phyloP scores from a whole-genome alignment of 192 early-diverging fungal genomes.

The Jimgerdemannia lactiflua region DNA sequence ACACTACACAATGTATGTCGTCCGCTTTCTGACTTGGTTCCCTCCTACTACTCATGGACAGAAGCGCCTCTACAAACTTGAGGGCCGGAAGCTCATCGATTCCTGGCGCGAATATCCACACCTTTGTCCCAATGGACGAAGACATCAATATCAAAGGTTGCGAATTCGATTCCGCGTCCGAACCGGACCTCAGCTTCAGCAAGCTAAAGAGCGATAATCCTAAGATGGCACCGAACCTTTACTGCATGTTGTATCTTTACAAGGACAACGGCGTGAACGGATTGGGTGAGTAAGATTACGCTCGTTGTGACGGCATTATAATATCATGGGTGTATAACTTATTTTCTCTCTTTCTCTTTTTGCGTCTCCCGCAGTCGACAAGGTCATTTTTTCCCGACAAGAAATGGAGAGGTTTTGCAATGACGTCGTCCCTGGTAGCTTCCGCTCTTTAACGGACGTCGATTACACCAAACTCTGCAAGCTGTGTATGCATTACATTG shows the following conservation, averaged over 20 bases:
- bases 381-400: slow-evolving; percentile 3
- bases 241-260: slow-evolving; percentile 8
- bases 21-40: too few species aligned
- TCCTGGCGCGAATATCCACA: too few species aligned
- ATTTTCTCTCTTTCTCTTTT: background rate
- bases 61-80: too few species aligned
- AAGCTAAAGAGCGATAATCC: too few species aligned
- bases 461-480: slow-evolving; percentile 3
- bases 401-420: slow-evolving; percentile 13
- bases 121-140: too few species aligned
- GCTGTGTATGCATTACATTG: background rate
- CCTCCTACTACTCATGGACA: too few species aligned
- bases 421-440: slow-evolving; percentile 7
- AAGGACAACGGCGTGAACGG: slow-evolving; percentile 16
- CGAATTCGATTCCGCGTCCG: too few species aligned
- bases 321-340: background rate
- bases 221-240: background rate
- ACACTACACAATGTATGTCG: too few species aligned
- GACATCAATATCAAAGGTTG: too few species aligned
- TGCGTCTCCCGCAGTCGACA: slow-evolving; percentile 9
- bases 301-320: background rate
- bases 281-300: slow-evolving; percentile 4
- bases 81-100: too few species aligned
- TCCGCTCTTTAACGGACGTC: slow-evolving; percentile 10
- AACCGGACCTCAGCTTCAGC: too few species aligned